These are phyloP conservation scores for Exophiala aquamarina DNA, from an alignment of 2,329 filamentous ascomycete genomes.

Conservation along the genomic window DNA sequence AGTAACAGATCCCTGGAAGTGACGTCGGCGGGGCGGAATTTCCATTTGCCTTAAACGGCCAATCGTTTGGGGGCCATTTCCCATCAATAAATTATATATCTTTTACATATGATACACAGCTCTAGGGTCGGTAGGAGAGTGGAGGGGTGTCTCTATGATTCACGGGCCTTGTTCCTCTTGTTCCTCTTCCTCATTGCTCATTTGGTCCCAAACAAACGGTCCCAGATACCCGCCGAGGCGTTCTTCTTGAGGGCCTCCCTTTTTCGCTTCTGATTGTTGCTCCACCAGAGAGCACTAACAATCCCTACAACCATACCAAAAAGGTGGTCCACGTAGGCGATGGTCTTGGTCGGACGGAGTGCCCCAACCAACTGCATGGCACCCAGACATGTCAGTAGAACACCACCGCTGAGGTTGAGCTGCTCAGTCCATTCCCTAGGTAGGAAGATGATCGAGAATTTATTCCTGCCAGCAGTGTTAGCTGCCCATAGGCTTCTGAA, in stretches of 20 bases:
- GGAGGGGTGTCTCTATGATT: no score
- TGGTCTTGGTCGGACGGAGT: slow-evolving; percentile 33
- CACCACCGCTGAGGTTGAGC: slow-evolving; percentile 42
- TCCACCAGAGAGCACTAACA: slow-evolving; percentile 27
- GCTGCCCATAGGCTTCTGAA: neutral
- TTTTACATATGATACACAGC: neutral
- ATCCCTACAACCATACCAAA: slow-evolving; percentile 42
- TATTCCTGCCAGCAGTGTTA: slow-evolving; percentile 33
- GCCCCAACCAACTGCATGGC: slow-evolving; percentile 36
- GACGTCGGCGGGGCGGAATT: slow-evolving; percentile 8
- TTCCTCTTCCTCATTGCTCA: slow-evolving; percentile 1
- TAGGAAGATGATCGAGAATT: slow-evolving; percentile 42
- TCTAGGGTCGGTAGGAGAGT: no score
- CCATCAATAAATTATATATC: neutral
- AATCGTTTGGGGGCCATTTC: neutral
- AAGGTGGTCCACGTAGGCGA: slow-evolving; percentile 45
- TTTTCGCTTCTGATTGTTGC: slow-evolving; percentile 12
- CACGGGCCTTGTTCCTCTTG: slow-evolving; percentile 3
- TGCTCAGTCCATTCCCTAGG: slow-evolving; percentile 40
- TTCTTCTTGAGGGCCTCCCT: slow-evolving; percentile 3
- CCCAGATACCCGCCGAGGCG: neutral
- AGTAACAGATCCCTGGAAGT: neutral
- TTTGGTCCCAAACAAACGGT: no score
- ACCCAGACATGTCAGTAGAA: slow-evolving; percentile 38
- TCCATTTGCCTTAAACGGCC: no score